A percentile compares a stretch with the other conserved stretches of the same genome.
Conservation (phyloP, 2,329 filamentous ascomycete genomes). For the Rhinocladiella similis region DNA sequence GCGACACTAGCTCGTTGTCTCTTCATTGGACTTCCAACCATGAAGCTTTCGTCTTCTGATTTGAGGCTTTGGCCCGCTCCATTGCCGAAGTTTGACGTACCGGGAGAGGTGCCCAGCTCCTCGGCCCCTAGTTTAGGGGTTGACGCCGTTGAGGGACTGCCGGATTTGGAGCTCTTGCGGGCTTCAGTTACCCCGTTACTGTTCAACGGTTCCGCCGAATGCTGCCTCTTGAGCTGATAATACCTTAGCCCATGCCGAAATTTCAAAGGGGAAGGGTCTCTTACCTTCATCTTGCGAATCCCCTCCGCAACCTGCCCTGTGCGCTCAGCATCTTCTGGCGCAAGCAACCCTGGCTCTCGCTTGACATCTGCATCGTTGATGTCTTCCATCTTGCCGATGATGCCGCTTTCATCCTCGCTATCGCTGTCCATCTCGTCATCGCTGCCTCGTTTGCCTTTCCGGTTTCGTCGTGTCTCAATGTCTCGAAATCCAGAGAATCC, state of each 20-base stretch:
- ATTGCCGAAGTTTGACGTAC: slow-evolving; percentile 22
- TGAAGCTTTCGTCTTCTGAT: slow-evolving; percentile 36
- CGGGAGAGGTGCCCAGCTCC: slow-evolving; percentile 40
- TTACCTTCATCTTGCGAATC: slow-evolving; percentile 65
- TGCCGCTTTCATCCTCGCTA: slow-evolving; percentile 68
- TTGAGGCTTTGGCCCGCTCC: slow-evolving; percentile 23
- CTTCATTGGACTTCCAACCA: slow-evolving; percentile 48
- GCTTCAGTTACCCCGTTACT: slow-evolving; percentile 39
- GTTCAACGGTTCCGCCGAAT: slow-evolving; percentile 58
- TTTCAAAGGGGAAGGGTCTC: slow-evolving; percentile 30
- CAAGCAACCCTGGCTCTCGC: slow-evolving; percentile 50
- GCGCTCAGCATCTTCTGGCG: slow-evolving; percentile 60
- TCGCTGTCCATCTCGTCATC: slow-evolving; percentile 74
- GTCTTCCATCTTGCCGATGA: slow-evolving; percentile 62
- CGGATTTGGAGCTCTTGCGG: slow-evolving; percentile 44
- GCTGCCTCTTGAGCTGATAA: slow-evolving; percentile 63
- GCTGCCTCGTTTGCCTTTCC: slow-evolving; percentile 54
- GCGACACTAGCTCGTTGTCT: slow-evolving; percentile 49
- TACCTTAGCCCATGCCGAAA: slow-evolving; percentile 29
- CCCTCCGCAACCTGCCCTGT: slow-evolving; percentile 65
- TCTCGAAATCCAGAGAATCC: slow-evolving; percentile 90
- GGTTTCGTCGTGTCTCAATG: slow-evolving; percentile 51
- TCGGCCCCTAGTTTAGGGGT: slow-evolving; percentile 36
- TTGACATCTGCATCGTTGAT: slow-evolving; percentile 60
- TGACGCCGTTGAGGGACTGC: slow-evolving; percentile 38